Percentiles rank a stretch among this genome's conserved stretches.
phyloP scores from a whole-genome alignment of 148 eudicot genomes.

The Diospyros kaki region DNA sequence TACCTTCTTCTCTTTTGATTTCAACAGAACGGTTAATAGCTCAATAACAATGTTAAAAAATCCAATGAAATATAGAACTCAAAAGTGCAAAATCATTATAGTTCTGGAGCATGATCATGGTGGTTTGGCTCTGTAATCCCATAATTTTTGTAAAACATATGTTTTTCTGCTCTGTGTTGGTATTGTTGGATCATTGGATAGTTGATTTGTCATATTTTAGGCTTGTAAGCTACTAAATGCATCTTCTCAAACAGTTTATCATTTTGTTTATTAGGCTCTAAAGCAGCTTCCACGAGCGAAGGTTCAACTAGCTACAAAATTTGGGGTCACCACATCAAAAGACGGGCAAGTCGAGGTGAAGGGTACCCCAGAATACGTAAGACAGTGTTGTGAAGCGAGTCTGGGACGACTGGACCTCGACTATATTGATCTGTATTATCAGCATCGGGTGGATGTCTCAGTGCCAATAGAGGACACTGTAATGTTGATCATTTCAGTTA shows the following conservation, averaged over 20 bases:
- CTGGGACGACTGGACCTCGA: constrained; percentile 38
- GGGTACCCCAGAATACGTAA: constrained; percentile 38
- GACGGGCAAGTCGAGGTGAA: constrained; percentile 8
- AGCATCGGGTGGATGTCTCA: constrained; percentile 35
- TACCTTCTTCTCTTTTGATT: no score
- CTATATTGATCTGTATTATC: constrained; percentile 49
- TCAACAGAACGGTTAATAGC: neutral
- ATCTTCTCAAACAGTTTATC: neutral
- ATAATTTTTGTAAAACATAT: neutral
- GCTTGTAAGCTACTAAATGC: no score
- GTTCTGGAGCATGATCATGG: neutral
- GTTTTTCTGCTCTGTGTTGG: no score
- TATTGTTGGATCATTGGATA: no score
- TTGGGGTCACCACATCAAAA: constrained; percentile 21
- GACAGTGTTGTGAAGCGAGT: constrained; percentile 41
- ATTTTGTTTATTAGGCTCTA: constrained; percentile 22
- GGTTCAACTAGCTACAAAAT: constrained; percentile 42
- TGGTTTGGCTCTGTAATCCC: neutral
- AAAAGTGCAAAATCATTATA: neutral
- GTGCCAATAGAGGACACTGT: constrained; percentile 50
- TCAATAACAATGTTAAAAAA: neutral
- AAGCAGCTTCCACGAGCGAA: constrained; percentile 35
- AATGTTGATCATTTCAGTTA: neutral
- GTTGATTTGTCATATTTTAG: neutral
- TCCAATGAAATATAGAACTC: no score